These are phyloP conservation scores for Calonectria henricotiae DNA, from an alignment of 2,329 filamentous ascomycete species.

Conservation along the genomic window DNA sequence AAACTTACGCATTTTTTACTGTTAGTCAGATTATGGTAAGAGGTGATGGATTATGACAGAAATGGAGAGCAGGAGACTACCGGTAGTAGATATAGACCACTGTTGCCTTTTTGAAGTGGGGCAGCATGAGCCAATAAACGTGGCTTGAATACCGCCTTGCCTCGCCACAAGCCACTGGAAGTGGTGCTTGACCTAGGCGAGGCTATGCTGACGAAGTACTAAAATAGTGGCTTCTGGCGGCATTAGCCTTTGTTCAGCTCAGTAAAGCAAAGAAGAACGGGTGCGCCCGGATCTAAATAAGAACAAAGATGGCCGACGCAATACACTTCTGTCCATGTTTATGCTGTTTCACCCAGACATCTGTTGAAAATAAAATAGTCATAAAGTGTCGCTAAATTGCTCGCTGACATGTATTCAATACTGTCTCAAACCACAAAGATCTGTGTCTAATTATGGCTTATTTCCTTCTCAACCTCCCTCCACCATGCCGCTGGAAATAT, in stretches of 20 bases:
- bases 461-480: conserved; percentile 13
- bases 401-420: not conserved
- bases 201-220: not conserved
- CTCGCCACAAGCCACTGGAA: conserved; percentile 27
- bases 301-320: too few species aligned
- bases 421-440: not conserved
- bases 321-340: too few species aligned
- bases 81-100: conserved; percentile 38
- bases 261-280: too few species aligned
- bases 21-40: not conserved
- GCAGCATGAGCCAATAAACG: conserved; percentile 44
- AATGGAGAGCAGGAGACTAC: not conserved
- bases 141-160: conserved; percentile 42
- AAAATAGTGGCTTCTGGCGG: not conserved
- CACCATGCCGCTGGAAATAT: conserved; percentile 16
- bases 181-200: not conserved
- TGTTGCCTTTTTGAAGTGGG: conserved; percentile 47
- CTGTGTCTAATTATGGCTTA: not conserved
- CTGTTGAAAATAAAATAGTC: too few species aligned
- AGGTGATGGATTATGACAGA: too few species aligned
- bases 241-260: not conserved
- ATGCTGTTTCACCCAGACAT: too few species aligned
- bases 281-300: too few species aligned
- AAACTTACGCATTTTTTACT: conserved; percentile 45
- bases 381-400: too few species aligned